Evolutionary conservation across 257 asterid genomes (phyloP).

Genomic region (Solanum phureja): DNA sequence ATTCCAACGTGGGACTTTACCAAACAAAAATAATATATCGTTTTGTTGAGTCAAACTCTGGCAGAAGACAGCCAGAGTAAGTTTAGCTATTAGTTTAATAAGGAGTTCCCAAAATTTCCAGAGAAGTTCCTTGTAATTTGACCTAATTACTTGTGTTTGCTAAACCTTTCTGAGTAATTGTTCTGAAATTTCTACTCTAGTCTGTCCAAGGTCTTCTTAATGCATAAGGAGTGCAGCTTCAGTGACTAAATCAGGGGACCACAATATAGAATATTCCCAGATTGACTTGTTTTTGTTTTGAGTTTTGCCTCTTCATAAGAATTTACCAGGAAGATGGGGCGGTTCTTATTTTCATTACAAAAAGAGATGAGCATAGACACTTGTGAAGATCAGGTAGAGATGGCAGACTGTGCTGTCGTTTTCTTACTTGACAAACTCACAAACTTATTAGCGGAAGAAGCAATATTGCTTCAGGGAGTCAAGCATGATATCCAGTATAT

Average conservation of each 20-base stretch:
- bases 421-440: not conserved
- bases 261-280: not conserved
- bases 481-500: not conserved
- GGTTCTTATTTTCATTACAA: not conserved
- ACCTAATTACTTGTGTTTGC: not conserved
- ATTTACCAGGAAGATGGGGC: not conserved
- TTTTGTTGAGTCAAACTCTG: not conserved
- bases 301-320: not conserved
- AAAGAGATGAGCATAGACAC: not conserved
- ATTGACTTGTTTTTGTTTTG: not conserved
- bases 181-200: not conserved
- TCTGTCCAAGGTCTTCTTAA: not conserved
- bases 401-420: not conserved
- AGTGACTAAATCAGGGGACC: not conserved
- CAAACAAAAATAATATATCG: too few relatives aligned
- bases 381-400: not conserved
- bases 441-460: not conserved
- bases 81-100: not conserved
- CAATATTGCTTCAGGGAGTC: not conserved
- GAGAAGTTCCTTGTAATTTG: not conserved
- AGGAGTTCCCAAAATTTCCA: not conserved
- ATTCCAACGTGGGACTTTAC: not conserved
- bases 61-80: too few relatives aligned
- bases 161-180: not conserved
- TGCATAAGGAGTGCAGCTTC: not conserved